phyloP scores from a whole-genome alignment of 108 stramenopile species.

The Schizochytrium sp. region DNA sequence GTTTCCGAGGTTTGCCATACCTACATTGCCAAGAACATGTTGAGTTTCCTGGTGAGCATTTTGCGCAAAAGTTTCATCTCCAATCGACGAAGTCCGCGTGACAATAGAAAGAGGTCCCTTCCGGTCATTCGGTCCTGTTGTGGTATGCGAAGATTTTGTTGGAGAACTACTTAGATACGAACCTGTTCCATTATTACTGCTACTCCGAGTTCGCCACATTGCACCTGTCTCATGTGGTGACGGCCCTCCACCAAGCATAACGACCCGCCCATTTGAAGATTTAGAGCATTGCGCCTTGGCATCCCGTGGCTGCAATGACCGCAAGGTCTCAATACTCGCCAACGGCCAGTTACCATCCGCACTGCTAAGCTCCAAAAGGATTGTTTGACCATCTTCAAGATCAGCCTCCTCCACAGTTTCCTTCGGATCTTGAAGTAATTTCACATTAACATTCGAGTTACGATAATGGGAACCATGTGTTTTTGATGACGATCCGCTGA shows the following conservation, averaged over 20 bases:
- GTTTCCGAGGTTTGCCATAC: conserved; percentile 95
- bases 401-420: conserved; percentile 15
- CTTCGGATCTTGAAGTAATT: not conserved
- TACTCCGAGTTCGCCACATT: no score
- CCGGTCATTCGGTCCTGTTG: not conserved
- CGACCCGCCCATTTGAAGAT: not conserved
- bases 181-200: no score
- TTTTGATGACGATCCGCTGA: not conserved
- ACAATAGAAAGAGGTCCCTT: not conserved
- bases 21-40: conserved; percentile 81
- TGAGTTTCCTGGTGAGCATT: not conserved
- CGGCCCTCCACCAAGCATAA: conserved; percentile 13
- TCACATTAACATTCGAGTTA: not conserved
- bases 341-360: conserved; percentile 44
- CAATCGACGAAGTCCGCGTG: not conserved
- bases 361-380: not conserved
- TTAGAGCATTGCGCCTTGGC: not conserved
- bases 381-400: conserved; percentile 2
- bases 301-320: conserved; percentile 13
- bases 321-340: conserved; percentile 14
- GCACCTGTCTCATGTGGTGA: not conserved
- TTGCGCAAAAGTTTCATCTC: not conserved
- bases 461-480: not conserved
- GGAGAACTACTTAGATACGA: no score
- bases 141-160: no score